Base-by-base conservation (phyloP, 148 eudicot genomes). In the Nepenthes gracilis region DNA sequence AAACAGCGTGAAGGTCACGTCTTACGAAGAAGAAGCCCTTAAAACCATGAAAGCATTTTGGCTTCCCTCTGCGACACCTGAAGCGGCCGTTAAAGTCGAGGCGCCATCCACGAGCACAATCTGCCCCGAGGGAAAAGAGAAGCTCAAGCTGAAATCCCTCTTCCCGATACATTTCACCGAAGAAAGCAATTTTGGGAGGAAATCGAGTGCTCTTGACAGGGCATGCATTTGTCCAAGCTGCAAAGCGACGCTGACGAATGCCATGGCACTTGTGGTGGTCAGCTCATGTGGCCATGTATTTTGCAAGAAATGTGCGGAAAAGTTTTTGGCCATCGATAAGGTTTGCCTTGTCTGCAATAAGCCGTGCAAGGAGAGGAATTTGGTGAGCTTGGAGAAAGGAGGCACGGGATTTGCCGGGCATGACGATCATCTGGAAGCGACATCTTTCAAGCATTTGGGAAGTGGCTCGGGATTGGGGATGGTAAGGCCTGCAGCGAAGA, bases 51-150 rank as follows among this genome's bases (percentile, higher is more conserved):
- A 93, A 73, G 99, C 99, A 8, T 93, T 93, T 60, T 93, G 99
- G 99, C 91, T 93, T 47, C 99, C 98, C 38, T 93, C 96, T 50
- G 99, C 99, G 0, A 93, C 99, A 61, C 99, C 99, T 1, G 92
- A 76, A 71, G 96, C 99, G 33, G 72, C 85, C 4, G 80, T 62
- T 2, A 93, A 93, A 68, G 95, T 88, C 34, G 79, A 79, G 0
- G 87, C 95, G 40, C 99, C 99, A 40, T 58, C 87, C 4, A 63
- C 83, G 45, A 58, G 66, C 75, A 93, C 99, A 38, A 77, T 68
- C 13, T 93, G 99, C 57, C 99, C 99, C 0, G 99, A 93, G 66
- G 99, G 99, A 12, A 81, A 64, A 0, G 99, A 93, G 68, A 88
- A 86, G 59, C 88, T 93, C 12, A 82, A 83, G 76, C 35, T 88